Conservation (phyloP, 1,284 basidiomycete species). For the Mixia osmundae region DNA sequence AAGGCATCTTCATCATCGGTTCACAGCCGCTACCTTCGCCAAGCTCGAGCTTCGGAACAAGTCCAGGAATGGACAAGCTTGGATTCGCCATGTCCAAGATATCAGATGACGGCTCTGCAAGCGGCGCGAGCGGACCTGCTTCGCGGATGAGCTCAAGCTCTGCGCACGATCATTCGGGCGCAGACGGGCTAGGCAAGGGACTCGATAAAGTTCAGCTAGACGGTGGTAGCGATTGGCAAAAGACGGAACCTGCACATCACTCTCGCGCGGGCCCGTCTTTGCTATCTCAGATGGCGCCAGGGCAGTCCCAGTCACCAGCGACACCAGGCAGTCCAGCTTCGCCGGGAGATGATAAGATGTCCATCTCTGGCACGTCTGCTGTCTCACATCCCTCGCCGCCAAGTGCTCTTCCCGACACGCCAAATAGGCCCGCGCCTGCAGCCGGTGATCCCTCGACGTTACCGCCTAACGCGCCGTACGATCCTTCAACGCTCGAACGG, state of each 20-base stretch:
- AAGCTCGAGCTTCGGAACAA: slow-evolving; percentile 45
- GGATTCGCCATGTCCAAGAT: slow-evolving; percentile 71
- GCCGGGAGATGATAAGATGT: not conserved
- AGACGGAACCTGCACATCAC: not conserved
- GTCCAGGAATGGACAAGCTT: slow-evolving; percentile 68
- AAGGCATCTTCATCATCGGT: slow-evolving; percentile 71
- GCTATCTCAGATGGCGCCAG: slow-evolving; percentile 19
- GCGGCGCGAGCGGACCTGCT: too few species aligned
- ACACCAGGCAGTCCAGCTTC: not conserved
- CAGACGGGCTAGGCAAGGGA: too few species aligned
- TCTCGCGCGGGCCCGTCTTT: slow-evolving; percentile 18
- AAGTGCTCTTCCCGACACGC: slow-evolving; percentile 5
- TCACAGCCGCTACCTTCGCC: slow-evolving; percentile 70
- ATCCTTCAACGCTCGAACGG: slow-evolving; percentile 39
- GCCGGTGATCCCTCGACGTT: slow-evolving; percentile 31
- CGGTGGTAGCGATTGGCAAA: not conserved
- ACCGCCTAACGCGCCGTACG: slow-evolving; percentile 28
- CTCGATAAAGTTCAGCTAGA: too few species aligned
- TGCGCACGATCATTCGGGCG: too few species aligned
- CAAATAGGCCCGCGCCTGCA: slow-evolving; percentile 24
- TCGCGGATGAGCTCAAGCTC: too few species aligned
- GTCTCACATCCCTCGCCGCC: not conserved
- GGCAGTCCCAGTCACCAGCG: not conserved
- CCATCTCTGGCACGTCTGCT: not conserved
- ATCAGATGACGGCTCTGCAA: slow-evolving; percentile 18